A percentile compares a stretch with the other conserved stretches of the same genome.
These are phyloP conservation scores for Lepidium sativum DNA, from an alignment of 345 rosid species.

Conservation along the genomic window DNA sequence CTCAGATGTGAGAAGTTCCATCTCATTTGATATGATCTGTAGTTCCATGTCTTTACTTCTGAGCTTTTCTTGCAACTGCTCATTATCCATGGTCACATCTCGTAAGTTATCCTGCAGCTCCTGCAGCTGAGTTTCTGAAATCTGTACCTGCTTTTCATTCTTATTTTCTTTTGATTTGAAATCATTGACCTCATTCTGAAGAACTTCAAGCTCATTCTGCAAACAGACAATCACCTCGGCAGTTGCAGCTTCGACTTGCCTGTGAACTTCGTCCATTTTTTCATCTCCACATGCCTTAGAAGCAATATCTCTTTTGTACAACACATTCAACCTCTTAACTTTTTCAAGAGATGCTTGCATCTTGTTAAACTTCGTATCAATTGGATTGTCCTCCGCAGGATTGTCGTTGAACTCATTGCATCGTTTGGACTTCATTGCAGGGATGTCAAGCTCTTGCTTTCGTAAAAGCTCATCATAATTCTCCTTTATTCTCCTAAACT, in stretches of 20 bases:
- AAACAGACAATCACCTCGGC: slow-evolving; percentile 86
- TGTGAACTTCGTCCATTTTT: slow-evolving; percentile 58
- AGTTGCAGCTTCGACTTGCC: slow-evolving; percentile 86
- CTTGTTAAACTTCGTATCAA: slow-evolving; percentile 53
- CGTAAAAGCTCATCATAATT: slow-evolving; percentile 40
- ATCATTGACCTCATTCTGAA: slow-evolving; percentile 67
- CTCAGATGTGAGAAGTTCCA: slow-evolving; percentile 66
- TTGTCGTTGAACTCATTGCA: slow-evolving; percentile 42
- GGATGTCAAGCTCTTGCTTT: slow-evolving; percentile 48
- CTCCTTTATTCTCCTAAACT: slow-evolving; percentile 44
- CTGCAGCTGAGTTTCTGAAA: slow-evolving; percentile 46
- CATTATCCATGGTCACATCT: slow-evolving; percentile 47
- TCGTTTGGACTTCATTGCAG: slow-evolving; percentile 43
- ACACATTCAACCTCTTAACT: slow-evolving; percentile 59
- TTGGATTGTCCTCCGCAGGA: slow-evolving; percentile 29
- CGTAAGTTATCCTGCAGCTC: slow-evolving; percentile 40
- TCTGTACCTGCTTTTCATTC: slow-evolving; percentile 29
- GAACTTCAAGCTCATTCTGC: slow-evolving; percentile 84
- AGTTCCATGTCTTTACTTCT: slow-evolving; percentile 56
- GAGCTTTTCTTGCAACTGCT: slow-evolving; percentile 39
- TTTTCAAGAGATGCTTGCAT: slow-evolving; percentile 90
- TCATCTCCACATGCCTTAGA: slow-evolving; percentile 61
- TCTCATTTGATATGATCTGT: slow-evolving; percentile 49
- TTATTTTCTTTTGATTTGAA: slow-evolving; percentile 59
- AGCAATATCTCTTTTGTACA: slow-evolving; percentile 57